These are phyloP conservation scores for Carex scoparia DNA, from an alignment of 176 grass and related monocot species.

Conservation along the genomic window DNA sequence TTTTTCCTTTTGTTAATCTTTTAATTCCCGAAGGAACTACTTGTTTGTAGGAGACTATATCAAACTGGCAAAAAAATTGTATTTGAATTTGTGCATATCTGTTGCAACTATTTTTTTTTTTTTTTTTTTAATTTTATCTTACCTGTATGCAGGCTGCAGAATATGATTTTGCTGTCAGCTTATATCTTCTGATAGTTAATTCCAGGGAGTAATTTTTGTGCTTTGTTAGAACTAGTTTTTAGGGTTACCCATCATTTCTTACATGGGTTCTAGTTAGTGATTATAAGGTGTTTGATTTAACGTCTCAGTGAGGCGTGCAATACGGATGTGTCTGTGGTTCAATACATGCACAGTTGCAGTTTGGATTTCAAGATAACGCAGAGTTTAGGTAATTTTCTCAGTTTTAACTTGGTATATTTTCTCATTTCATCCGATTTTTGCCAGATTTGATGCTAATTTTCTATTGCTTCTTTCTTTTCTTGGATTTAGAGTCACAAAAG, in stretches of 20 bases:
- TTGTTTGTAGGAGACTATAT: neutral
- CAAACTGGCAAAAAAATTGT: neutral
- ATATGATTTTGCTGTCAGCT: neutral
- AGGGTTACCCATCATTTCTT: neutral
- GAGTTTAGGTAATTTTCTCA: too few species aligned
- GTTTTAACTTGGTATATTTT: too few species aligned
- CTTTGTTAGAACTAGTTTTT: conserved; percentile 4
- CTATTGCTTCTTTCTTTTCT: too few species aligned
- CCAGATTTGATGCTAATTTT: too few species aligned
- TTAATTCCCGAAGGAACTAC: neutral
- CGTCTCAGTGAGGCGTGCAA: too few species aligned
- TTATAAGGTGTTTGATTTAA: too few species aligned
- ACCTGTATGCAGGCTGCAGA: neutral
- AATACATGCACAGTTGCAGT: too few species aligned
- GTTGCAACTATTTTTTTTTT: neutral
- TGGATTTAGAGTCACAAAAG: too few species aligned
- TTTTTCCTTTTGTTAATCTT: neutral
- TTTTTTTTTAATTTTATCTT: neutral
- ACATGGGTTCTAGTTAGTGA: neutral
- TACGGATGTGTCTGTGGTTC: too few species aligned
- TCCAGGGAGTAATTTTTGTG: neutral
- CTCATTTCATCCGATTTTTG: too few species aligned
- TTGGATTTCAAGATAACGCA: too few species aligned
- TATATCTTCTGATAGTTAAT: neutral
- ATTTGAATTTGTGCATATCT: conserved; percentile 14